Evolutionary conservation across 805 yeast species (phyloP).

Genomic region (Saturnispora dispora): DNA sequence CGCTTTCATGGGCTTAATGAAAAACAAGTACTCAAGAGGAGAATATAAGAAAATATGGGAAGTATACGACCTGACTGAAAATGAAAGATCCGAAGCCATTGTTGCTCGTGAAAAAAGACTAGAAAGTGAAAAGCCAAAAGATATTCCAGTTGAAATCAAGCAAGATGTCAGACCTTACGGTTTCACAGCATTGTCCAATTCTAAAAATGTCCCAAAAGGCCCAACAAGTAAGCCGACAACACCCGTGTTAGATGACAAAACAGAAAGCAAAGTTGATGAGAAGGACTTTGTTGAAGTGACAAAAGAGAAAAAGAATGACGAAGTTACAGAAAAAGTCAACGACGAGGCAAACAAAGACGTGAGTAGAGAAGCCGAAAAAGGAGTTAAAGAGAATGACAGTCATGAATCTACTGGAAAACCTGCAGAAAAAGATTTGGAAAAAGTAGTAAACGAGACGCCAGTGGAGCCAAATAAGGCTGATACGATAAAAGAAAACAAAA

Average conservation of each 20-base stretch:
- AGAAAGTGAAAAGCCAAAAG: slow-evolving; percentile 15
- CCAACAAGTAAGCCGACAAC: not conserved
- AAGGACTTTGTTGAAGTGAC: not conserved
- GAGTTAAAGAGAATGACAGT: not conserved
- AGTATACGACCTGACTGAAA: slow-evolving; percentile 41
- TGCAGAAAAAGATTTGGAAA: slow-evolving; percentile 1
- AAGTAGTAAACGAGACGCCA: not conserved
- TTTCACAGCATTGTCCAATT: slow-evolving; percentile 16
- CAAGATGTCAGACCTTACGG: slow-evolving; percentile 23
- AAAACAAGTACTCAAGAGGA: slow-evolving; percentile 26
- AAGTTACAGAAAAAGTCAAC: not conserved
- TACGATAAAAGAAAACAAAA: not conserved
- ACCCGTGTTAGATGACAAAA: not conserved
- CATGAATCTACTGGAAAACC: not conserved
- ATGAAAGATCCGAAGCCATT: slow-evolving; percentile 28
- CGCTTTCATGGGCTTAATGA: slow-evolving; percentile 60
- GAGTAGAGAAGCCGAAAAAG: not conserved
- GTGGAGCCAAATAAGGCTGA: not conserved
- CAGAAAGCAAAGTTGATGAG: not conserved
- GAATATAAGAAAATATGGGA: slow-evolving; percentile 44
- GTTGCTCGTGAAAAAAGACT: slow-evolving; percentile 16
- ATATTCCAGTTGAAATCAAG: slow-evolving; percentile 11
- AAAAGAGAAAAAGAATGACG: not conserved
- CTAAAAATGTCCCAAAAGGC: not conserved
- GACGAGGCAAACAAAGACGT: not conserved